These are phyloP conservation scores for Cladophialophora bantiana DNA, from an alignment of 2,329 filamentous ascomycete species.

Conservation along the genomic window DNA sequence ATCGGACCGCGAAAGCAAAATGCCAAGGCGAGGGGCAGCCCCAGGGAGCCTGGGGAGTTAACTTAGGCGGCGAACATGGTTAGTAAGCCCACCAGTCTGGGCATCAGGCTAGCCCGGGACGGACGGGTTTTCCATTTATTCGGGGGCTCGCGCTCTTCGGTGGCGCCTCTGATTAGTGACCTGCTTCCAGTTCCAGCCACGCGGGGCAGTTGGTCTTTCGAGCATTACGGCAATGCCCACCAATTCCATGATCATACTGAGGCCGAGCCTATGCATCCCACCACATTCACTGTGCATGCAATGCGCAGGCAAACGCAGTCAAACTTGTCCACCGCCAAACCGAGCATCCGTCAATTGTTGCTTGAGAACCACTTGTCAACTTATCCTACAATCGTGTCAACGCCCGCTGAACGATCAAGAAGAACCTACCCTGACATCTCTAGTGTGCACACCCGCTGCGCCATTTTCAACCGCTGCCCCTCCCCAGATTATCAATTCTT, in stretches of 20 bases:
- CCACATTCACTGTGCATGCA: constrained; percentile 3
- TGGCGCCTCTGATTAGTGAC: neutral
- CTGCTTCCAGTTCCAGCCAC: neutral
- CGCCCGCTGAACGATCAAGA: neutral
- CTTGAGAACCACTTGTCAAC: neutral
- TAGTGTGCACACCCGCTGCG: neutral
- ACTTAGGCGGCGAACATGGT: too few species aligned
- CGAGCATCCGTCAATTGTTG: neutral
- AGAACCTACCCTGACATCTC: neutral
- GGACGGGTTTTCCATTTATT: neutral
- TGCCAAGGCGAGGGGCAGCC: constrained; percentile 12
- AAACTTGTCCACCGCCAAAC: neutral
- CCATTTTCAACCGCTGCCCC: neutral
- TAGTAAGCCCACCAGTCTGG: neutral
- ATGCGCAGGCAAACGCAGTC: neutral
- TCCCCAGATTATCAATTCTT: neutral
- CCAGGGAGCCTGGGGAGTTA: neutral
- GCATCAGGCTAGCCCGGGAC: neutral
- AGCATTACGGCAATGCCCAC: constrained; percentile 5
- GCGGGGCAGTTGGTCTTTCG: neutral
- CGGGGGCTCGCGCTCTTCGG: neutral
- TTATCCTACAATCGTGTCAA: neutral
- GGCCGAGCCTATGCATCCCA: constrained; percentile 11
- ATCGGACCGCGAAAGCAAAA: neutral
- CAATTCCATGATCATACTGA: constrained; percentile 6